A percentile compares a stretch with the other conserved stretches of the same genome.
Evolutionary conservation across 495 filamentous ascomycete genomes (phyloP).

Genomic region (Acidiella bohemica): DNA sequence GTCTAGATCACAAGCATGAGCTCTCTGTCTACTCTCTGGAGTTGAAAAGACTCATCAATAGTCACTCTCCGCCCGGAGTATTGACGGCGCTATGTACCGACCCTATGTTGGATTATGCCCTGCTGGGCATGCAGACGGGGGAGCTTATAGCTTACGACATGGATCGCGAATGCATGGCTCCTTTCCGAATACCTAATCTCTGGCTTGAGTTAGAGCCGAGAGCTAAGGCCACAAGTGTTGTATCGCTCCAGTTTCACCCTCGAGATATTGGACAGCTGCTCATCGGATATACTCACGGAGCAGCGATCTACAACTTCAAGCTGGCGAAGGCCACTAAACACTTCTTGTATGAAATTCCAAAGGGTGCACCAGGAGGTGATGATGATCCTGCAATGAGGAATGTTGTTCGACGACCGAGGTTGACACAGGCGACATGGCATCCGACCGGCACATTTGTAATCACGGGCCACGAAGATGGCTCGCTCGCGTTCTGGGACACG

Average conservation of each 20-base stretch:
- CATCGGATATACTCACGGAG: constrained; percentile 76
- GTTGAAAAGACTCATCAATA: constrained; percentile 41
- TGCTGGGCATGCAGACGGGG: constrained; percentile 41
- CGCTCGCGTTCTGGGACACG: constrained; percentile 84
- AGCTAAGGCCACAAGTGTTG: constrained; percentile 42
- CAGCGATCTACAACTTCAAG: constrained; percentile 85
- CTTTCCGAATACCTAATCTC: constrained; percentile 69
- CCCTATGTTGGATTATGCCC: constrained; percentile 78
- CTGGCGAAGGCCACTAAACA: constrained; percentile 61
- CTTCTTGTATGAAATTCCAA: constrained; percentile 69
- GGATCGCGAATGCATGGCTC: constrained; percentile 60
- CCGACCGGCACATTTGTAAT: constrained; percentile 84
- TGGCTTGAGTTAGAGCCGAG: constrained; percentile 56
- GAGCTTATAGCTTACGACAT: constrained; percentile 85
- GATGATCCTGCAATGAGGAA: constrained; percentile 38
- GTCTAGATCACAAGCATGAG: constrained; percentile 73
- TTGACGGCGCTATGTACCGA: constrained; percentile 64
- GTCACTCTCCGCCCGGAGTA: constrained; percentile 58
- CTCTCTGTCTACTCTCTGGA: constrained; percentile 65
- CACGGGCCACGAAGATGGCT: constrained; percentile 79
- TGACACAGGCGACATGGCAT: constrained; percentile 82
- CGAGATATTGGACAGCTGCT: constrained; percentile 84
- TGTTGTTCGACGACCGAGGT: constrained; percentile 47
- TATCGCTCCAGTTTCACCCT: constrained; percentile 75
- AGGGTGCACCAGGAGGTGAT: constrained; percentile 80